phyloP scores from a whole-genome alignment of 2,329 filamentous ascomycete species.

The Pseudocercospora fuligena region DNA sequence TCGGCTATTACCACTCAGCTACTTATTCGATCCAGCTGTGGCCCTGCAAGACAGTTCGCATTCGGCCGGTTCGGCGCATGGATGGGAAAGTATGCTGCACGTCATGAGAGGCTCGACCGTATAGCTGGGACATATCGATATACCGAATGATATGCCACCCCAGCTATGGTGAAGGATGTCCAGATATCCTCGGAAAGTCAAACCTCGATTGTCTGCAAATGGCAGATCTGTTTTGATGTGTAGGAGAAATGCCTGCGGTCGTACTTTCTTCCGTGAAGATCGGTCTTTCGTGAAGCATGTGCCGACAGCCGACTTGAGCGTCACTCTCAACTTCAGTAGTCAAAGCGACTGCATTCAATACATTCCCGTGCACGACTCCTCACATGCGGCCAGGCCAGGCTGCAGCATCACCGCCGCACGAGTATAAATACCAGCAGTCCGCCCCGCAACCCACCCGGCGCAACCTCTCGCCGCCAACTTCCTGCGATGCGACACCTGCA shows the following conservation, averaged over 20 bases:
- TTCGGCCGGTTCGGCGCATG: neutral
- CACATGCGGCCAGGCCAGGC: neutral
- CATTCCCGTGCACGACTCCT: neutral
- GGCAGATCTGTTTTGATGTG: neutral
- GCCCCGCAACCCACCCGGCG: neutral
- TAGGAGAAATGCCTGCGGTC: neutral
- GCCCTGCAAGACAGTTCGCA: neutral
- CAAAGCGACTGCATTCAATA: neutral
- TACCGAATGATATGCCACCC: neutral
- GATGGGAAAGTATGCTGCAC: neutral
- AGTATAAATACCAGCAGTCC: neutral
- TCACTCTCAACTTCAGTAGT: neutral
- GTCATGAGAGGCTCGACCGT: neutral
- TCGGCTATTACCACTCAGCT: conserved; percentile 3
- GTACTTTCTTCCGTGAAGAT: neutral
- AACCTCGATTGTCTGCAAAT: neutral
- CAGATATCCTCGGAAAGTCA: neutral
- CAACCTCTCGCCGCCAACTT: neutral
- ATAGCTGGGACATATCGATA: conserved; percentile 3
- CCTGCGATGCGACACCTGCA: neutral
- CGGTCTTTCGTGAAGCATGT: neutral
- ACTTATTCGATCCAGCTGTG: neutral
- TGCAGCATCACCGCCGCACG: neutral
- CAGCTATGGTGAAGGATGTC: neutral
- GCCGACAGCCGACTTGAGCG: neutral